A percentile compares a stretch with the other conserved stretches of the same genome.
Evolutionary conservation across 2,329 filamentous ascomycete species (phyloP).

Genomic region (Pseudocercospora cruenta): DNA sequence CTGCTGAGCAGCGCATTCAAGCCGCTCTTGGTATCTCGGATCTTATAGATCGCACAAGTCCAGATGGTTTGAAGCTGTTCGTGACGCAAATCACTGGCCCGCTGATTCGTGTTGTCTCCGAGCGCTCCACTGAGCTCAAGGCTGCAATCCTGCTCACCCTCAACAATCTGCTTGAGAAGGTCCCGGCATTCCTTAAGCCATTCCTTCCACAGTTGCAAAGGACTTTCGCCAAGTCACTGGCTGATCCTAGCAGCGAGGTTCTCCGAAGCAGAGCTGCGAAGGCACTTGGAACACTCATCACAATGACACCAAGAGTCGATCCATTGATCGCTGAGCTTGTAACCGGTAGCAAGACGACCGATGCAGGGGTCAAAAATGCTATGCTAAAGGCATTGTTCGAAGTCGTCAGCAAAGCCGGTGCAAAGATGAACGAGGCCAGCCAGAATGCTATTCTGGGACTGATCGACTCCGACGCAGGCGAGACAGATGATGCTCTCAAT

Average conservation of each 20-base stretch:
- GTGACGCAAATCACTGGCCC: slow-evolving; percentile 98
- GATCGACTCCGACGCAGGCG: slow-evolving; percentile 82
- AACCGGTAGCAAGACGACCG: slow-evolving; percentile 88
- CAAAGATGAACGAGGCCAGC: slow-evolving; percentile 91
- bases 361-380: slow-evolving; percentile 84
- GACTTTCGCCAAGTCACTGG: slow-evolving; percentile 94
- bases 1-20: slow-evolving; percentile 86
- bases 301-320: slow-evolving; percentile 91
- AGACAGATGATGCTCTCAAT: slow-evolving; percentile 71
- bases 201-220: slow-evolving; percentile 96
- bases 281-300: slow-evolving; percentile 92
- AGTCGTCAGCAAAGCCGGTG: slow-evolving; percentile 90
- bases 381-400: slow-evolving; percentile 98
- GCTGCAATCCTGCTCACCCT: slow-evolving; percentile 90
- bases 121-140: slow-evolving; percentile 94
- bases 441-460: slow-evolving; percentile 81
- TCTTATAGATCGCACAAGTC: slow-evolving; percentile 88
- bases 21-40: slow-evolving; percentile 93
- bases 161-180: slow-evolving; percentile 95
- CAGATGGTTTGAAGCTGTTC: slow-evolving; percentile 86
- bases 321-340: slow-evolving; percentile 91
- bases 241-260: slow-evolving; percentile 88
- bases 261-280: slow-evolving; percentile 87
- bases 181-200: slow-evolving; percentile 90
- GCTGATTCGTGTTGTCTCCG: slow-evolving; percentile 94